These are phyloP conservation scores for Lycium ferocissimum DNA, from an alignment of 257 asterid genomes.

Conservation along the genomic window DNA sequence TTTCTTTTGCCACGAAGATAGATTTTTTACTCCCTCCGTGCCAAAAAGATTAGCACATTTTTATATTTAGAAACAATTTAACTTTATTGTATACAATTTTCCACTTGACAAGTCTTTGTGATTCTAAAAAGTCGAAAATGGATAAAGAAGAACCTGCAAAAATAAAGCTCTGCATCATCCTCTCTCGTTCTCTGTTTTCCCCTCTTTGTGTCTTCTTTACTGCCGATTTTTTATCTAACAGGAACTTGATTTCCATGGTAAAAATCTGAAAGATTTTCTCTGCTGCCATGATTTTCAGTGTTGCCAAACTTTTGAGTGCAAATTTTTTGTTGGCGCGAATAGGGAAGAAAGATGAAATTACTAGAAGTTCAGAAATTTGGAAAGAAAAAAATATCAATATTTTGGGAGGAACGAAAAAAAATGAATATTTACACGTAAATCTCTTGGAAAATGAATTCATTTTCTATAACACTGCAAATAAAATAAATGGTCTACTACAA, in stretches of 20 bases:
- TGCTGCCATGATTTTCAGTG: not conserved
- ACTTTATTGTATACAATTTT: too few relatives aligned
- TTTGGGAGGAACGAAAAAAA: not conserved
- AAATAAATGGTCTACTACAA: not conserved
- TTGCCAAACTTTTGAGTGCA: not conserved
- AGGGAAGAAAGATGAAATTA: not conserved
- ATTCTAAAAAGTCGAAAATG: not conserved
- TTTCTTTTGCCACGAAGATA: too few relatives aligned
- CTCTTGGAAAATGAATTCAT: not conserved
- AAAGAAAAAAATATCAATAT: not conserved
- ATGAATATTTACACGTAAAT: too few relatives aligned
- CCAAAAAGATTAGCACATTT: too few relatives aligned
- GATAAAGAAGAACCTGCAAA: not conserved
- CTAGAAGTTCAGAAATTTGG: not conserved
- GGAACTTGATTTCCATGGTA: constrained; percentile 4
- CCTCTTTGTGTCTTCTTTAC: not conserved
- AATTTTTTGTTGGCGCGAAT: not conserved
- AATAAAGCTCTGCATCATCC: not conserved
- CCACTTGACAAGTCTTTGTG: not conserved
- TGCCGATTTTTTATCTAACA: not conserved
- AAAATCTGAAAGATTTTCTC: too few relatives aligned
- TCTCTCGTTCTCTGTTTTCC: not conserved
- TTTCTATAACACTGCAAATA: not conserved
- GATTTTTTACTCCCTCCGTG: too few relatives aligned
- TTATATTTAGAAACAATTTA: too few relatives aligned